Evolutionary conservation across 768 basidiomycete species (phyloP).

Genomic region (Coprinopsis marcescibilis): DNA sequence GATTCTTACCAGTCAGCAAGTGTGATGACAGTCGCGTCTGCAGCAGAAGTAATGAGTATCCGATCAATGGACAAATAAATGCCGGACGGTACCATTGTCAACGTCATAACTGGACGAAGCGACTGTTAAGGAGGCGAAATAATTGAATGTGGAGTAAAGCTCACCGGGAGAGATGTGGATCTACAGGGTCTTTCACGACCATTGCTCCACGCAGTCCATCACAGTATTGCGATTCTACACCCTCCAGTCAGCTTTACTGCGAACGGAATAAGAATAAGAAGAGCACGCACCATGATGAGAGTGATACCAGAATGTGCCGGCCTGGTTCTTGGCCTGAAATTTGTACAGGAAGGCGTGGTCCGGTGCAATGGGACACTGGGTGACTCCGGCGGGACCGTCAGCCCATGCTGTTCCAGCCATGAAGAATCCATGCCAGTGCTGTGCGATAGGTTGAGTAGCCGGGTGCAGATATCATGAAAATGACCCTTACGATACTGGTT

Average conservation of each 20-base stretch:
- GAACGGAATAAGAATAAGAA: constrained; percentile 15
- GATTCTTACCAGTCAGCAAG: constrained; percentile 40
- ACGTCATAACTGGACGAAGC: constrained; percentile 26
- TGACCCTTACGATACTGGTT: constrained; percentile 40
- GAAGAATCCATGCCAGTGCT: constrained; percentile 44
- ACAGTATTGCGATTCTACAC: constrained; percentile 50
- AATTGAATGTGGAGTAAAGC: neutral
- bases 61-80: neutral
- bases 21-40: constrained; percentile 43
- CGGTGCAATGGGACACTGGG: constrained; percentile 36
- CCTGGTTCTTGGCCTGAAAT: constrained; percentile 29
- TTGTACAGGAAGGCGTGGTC: constrained; percentile 34
- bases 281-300: constrained; percentile 25
- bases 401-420: constrained; percentile 30
- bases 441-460: neutral
- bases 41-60: neutral
- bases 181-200: constrained; percentile 39
- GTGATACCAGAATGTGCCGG: constrained; percentile 42
- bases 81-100: constrained; percentile 33
- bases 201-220: constrained; percentile 48
- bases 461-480: neutral
- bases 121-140: constrained; percentile 5
- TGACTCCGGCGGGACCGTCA: constrained; percentile 35
- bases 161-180: constrained; percentile 25
- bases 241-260: constrained; percentile 8